Evolutionary conservation across 257 asterid genomes (phyloP).

Genomic region (Perilla frutescens): DNA sequence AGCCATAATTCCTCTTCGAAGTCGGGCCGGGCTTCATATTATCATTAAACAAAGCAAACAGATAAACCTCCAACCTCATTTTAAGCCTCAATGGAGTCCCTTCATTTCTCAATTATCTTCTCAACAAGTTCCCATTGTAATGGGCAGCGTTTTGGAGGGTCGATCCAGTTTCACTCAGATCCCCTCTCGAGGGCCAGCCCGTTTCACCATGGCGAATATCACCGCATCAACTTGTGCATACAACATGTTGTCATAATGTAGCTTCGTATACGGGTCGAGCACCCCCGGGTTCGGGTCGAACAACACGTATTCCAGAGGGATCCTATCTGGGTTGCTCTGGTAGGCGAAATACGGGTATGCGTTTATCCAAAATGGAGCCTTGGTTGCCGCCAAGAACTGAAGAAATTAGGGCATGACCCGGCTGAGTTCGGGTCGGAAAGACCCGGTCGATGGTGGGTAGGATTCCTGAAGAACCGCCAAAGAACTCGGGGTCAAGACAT

Average conservation of each 20-base stretch:
- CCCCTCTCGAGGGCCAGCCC: conserved; percentile 83
- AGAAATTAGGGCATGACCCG: conserved; percentile 60
- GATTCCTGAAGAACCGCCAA: conserved; percentile 66
- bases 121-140: conserved; percentile 69
- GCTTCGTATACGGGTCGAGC: conserved; percentile 60
- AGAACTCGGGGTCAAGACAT: conserved; percentile 66
- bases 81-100: conserved; percentile 80
- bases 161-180: conserved; percentile 56
- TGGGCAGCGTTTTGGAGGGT: conserved; percentile 59
- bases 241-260: conserved; percentile 73
- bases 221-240: conserved; percentile 89
- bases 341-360: conserved; percentile 84
- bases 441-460: conserved; percentile 79
- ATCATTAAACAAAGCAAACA: conserved; percentile 80
- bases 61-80: conserved; percentile 60
- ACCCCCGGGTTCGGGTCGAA: conserved; percentile 62
- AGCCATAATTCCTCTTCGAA: conserved; percentile 74
- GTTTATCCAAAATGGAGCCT: conserved; percentile 72
- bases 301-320: conserved; percentile 63
- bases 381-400: conserved; percentile 55
- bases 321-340: conserved; percentile 51
- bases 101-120: conserved; percentile 59
- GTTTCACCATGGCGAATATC: conserved; percentile 66
- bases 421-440: conserved; percentile 48
- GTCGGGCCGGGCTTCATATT: conserved; percentile 83